These are phyloP conservation scores for Trametes cingulata DNA, from an alignment of 768 basidiomycete species.

Conservation along the genomic window DNA sequence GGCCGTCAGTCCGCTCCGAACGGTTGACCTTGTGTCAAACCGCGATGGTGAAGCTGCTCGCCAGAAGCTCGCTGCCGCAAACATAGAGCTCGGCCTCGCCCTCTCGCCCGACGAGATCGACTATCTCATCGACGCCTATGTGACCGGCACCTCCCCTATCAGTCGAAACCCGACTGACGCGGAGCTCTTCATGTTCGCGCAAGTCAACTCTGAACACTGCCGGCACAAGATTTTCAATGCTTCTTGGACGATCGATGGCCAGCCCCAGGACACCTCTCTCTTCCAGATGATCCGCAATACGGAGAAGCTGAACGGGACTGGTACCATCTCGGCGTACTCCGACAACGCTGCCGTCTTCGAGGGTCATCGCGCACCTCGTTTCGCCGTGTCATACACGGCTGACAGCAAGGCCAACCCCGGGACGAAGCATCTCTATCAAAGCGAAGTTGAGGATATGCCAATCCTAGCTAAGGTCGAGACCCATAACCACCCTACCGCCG, in stretches of 20 bases:
- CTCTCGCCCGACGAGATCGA: slow-evolving; percentile 87
- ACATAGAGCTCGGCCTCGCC: slow-evolving; percentile 85
- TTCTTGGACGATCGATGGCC: slow-evolving; percentile 85
- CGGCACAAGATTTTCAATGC: slow-evolving; percentile 99
- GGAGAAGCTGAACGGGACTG: slow-evolving; percentile 68
- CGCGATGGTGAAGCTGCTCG: slow-evolving; percentile 46
- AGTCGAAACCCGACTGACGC: slow-evolving; percentile 92
- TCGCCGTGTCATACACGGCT: slow-evolving; percentile 49
- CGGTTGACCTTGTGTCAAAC: slow-evolving; percentile 56
- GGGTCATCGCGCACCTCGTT: slow-evolving; percentile 74
- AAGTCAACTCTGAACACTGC: slow-evolving; percentile 99
- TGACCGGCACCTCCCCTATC: slow-evolving; percentile 65
- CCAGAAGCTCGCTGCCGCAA: slow-evolving; percentile 70
- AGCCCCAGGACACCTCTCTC: slow-evolving; percentile 64
- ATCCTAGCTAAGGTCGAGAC: slow-evolving; percentile 98
- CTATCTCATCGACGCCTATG: slow-evolving; percentile 88
- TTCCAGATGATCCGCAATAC: slow-evolving; percentile 99
- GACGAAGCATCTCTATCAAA: slow-evolving; percentile 48
- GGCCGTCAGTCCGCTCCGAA: slow-evolving; percentile 65
- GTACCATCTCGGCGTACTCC: slow-evolving; percentile 95
- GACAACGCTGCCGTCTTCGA: slow-evolving; percentile 96
- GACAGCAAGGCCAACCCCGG: slow-evolving; percentile 24
- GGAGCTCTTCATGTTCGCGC: slow-evolving; percentile 99
- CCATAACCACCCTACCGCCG: slow-evolving; percentile 98
- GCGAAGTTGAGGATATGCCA: slow-evolving; percentile 69